These are phyloP conservation scores for Aspergillus sp. DNA, from an alignment of 2,329 filamentous ascomycete species.

Conservation along the genomic window DNA sequence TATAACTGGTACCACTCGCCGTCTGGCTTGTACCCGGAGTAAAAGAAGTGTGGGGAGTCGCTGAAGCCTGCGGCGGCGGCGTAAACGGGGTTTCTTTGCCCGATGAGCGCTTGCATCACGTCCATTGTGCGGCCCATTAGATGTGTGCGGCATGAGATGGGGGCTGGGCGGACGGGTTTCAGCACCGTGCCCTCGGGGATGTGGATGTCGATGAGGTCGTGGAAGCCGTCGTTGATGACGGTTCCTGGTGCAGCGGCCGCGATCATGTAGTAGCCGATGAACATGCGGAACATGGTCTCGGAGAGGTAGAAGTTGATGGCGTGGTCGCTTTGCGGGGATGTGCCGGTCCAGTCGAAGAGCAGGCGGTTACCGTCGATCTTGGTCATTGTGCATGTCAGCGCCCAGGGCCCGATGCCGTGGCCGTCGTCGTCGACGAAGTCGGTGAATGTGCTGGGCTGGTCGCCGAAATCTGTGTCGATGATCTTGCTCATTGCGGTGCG, in stretches of 20 bases:
- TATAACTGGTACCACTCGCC: conserved; percentile 53
- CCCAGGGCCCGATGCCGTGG: conserved; percentile 47
- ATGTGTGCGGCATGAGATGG: conserved; percentile 50
- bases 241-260: conserved; percentile 50
- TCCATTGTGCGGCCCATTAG: conserved; percentile 50
- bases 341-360: conserved; percentile 51
- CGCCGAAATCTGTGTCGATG: conserved; percentile 47
- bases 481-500: conserved; percentile 46
- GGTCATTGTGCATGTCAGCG: conserved; percentile 49
- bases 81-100: conserved; percentile 48
- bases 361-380: conserved; percentile 43
- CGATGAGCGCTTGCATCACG: conserved; percentile 52
- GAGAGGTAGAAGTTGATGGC: conserved; percentile 52
- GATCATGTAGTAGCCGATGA: conserved; percentile 50
- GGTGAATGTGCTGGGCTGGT: conserved; percentile 45
- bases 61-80: conserved; percentile 52
- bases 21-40: conserved; percentile 49
- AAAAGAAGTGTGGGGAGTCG: conserved; percentile 53
- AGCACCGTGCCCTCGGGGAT: conserved; percentile 49
- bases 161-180: conserved; percentile 48
- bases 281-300: conserved; percentile 54
- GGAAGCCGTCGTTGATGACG: conserved; percentile 53
- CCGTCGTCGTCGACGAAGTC: conserved; percentile 54
- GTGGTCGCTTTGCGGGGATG: conserved; percentile 47
- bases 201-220: conserved; percentile 50